These are phyloP conservation scores for Amauroascus niger DNA, from an alignment of 2,329 filamentous ascomycete genomes.

Conservation along the genomic window DNA sequence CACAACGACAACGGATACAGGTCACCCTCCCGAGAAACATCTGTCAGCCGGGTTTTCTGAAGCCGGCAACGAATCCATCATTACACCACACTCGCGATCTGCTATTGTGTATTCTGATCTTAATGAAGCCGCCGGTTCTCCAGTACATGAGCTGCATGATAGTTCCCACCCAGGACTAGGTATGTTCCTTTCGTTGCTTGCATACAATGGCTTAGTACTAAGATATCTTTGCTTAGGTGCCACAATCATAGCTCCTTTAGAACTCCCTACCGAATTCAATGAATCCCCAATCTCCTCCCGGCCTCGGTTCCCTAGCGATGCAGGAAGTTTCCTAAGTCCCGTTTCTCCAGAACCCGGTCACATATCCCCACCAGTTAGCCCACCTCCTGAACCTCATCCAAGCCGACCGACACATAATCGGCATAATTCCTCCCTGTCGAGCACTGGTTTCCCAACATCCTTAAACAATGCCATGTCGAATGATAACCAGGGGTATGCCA, in stretches of 20 bases:
- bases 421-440: slow-evolving; percentile 17
- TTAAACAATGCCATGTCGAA: slow-evolving; percentile 9
- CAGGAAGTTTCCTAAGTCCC: slow-evolving; percentile 19
- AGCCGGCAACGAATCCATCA: slow-evolving; percentile 11
- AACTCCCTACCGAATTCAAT: slow-evolving; percentile 16
- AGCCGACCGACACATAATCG: slow-evolving; percentile 12
- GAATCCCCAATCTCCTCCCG: slow-evolving; percentile 14
- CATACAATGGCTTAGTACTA: neutral
- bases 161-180: slow-evolving; percentile 4
- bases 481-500: neutral
- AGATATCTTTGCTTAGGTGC: slow-evolving; percentile 2
- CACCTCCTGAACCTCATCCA: slow-evolving; percentile 7
- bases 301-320: slow-evolving; percentile 17
- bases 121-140: slow-evolving; percentile 21
- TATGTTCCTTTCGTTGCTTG: neutral
- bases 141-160: slow-evolving; percentile 29
- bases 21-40: slow-evolving; percentile 16
- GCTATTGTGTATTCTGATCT: slow-evolving; percentile 12
- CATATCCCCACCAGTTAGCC: slow-evolving; percentile 14
- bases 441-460: slow-evolving; percentile 13
- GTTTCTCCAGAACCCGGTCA: slow-evolving; percentile 13
- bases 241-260: slow-evolving; percentile 8
- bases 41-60: slow-evolving; percentile 14
- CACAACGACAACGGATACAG: slow-evolving; percentile 18
- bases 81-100: slow-evolving; percentile 14